Evolutionary conservation across 2,329 filamentous ascomycete genomes (phyloP), one percentile per base, ranked within the genome.

Genomic region (Fusarium vanettenii): DNA sequence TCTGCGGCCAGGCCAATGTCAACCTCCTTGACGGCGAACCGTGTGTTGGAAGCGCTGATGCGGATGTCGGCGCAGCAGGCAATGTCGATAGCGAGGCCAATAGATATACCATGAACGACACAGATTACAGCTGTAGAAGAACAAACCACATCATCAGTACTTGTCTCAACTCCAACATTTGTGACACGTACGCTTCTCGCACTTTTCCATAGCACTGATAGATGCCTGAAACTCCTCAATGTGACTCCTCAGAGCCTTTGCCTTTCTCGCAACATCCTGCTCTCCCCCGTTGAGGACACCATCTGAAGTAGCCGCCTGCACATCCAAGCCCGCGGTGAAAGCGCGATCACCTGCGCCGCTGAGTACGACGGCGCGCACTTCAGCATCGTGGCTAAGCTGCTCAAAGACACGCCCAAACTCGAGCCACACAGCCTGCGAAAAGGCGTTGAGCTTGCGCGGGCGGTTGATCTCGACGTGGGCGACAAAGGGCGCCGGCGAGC

Each of bases 381-480:
- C 87, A 1, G 92, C 86, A 83, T 95, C 93, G 70, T 85, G 81
- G 48, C 94, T 95, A 71, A 98, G 90, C 70, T 89, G 87, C 66
- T 86, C 83, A 86, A 98, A 97, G 76, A 97, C 87, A 14, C 83
- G 80, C 65, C 91, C 90, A 73, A 98, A 88, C 85, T 97, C 95
- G 63, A 92, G 86, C 95, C 95, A 98, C 91, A 98, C 96, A 64
- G 90, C 86, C 81, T 94, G 91, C 75, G 91, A 89, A 83, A 98
- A 98, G 74, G 95, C 92, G 83, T 98, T 98, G 82, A 98, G 86
- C 86, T 97, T 98, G 75, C 90, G 84, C 1, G 95, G 91, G 1
- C 95, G 90, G 86, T 97, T 95, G 85, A 97, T 97, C 84, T 98
- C 93, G 69, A 98, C 93, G 82, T 97, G 94, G n/a, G 92, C 94